Percentiles rank a stretch among this genome's conserved stretches.
phyloP scores from a whole-genome alignment of 495 filamentous ascomycete species.

The Aspergillus conjunctus region DNA sequence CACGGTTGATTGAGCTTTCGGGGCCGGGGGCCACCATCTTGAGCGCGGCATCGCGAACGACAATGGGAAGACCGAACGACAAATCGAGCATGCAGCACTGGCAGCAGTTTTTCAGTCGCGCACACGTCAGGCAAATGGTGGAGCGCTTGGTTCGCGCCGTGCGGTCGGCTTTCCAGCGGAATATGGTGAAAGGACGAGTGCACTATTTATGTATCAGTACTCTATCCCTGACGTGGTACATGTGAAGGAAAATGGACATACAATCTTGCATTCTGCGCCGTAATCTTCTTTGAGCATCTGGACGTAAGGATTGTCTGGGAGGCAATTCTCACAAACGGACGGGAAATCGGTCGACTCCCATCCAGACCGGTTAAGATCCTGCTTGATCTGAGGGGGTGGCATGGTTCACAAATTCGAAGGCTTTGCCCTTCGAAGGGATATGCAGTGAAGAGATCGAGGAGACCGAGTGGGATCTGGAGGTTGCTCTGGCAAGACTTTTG shows the following conservation, averaged over 20 bases:
- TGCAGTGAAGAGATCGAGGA: not conserved
- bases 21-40: conserved; percentile 96
- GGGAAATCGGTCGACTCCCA: conserved; percentile 88
- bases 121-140: conserved; percentile 93
- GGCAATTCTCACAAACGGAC: conserved; percentile 72
- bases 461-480: not conserved
- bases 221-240: not conserved
- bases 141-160: conserved; percentile 85
- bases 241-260: conserved; percentile 28
- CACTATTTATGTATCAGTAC: conserved; percentile 47
- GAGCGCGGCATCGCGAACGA: conserved; percentile 91
- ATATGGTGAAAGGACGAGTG: conserved; percentile 94
- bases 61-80: conserved; percentile 89
- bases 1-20: conserved; percentile 85
- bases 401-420: conserved; percentile 25
- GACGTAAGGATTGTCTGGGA: conserved; percentile 96
- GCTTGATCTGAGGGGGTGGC: conserved; percentile 78
- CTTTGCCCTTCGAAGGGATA: conserved; percentile 5
- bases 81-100: conserved; percentile 99
- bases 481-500: conserved; percentile 1
- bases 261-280: conserved; percentile 68
- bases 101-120: conserved; percentile 94
- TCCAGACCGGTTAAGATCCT: conserved; percentile 93
- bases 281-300: conserved; percentile 98
- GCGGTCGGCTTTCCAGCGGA: conserved; percentile 90